Percentiles rank a stretch among this genome's conserved stretches.
phyloP scores from a whole-genome alignment of 108 stramenopile species.

The Skeletonema menzelii region DNA sequence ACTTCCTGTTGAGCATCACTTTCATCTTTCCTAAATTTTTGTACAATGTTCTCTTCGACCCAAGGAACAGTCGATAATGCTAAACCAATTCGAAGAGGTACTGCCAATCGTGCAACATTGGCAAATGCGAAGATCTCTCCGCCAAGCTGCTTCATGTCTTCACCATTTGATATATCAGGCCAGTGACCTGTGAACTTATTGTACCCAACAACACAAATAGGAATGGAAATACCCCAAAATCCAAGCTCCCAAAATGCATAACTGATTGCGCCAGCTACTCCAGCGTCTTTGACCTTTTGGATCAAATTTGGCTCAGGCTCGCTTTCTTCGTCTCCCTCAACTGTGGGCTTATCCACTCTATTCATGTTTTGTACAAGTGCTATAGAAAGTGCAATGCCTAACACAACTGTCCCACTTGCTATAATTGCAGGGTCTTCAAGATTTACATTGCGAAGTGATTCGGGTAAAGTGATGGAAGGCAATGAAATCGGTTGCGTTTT shows the following conservation, averaged over 20 bases:
- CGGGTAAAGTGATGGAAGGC: neutral
- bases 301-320: conserved; percentile 59
- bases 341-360: neutral
- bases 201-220: conserved; percentile 73
- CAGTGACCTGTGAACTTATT: conserved; percentile 72
- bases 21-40: conserved; percentile 46
- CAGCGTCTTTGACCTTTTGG: conserved; percentile 76
- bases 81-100: conserved; percentile 83
- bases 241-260: conserved; percentile 81
- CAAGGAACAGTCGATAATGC: conserved; percentile 78
- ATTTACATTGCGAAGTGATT: neutral
- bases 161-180: conserved; percentile 75
- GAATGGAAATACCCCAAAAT: conserved; percentile 81
- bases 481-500: neutral
- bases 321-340: conserved; percentile 27
- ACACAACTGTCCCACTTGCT: neutral
- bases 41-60: conserved; percentile 78
- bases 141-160: conserved; percentile 74
- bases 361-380: conserved; percentile 6
- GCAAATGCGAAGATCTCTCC: conserved; percentile 91
- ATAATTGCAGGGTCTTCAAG: conserved; percentile 1
- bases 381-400: neutral
- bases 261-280: conserved; percentile 71
- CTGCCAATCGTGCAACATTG: conserved; percentile 89
- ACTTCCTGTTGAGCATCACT: neutral